Evolutionary conservation across 306 rosid genomes (phyloP), one percentile per base, ranked within the genome.

Genomic region (Corylus americana): DNA sequence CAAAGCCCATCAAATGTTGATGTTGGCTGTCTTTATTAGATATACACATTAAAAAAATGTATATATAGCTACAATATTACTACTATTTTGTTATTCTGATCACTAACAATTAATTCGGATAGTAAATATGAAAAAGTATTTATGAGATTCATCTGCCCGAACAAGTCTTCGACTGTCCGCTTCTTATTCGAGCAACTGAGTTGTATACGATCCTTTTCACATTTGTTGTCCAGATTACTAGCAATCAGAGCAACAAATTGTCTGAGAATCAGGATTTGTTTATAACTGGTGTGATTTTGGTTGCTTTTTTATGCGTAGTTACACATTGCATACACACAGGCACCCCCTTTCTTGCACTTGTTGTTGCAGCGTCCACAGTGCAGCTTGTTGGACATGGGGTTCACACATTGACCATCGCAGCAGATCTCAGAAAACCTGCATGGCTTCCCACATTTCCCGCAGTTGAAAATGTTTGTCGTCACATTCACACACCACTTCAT

Each of bases 291-390:
- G 11, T 35, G 70, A 13, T 63, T 0, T 18, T 35, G 45, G 29
- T 13, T 16, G 47, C 20, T 22, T 20, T 63, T 78, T 80, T 85
- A 86, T 0, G 95, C 93, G 53, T 91, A 91, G 82, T 83, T 90
- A 78, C 96, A 91, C 92, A 91, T 87, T 1, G 92, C 96, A 47
- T 79, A 86, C 66, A 78, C 78, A 39, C 96, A 91, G 0, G 87
- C 70, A 18, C 79, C 81, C 42, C 74, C 83, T 61, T 55, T 77
- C 7, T 74, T 49, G 76, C 97, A 91, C 74, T 78, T 86, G 81
- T 86, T 89, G 44, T 88, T 86, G 83, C 97, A 91, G 57, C 82
- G 78, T 53, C 97, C 93, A 71, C 97, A 91, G 51, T 91, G 85
- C 31, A 82, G 82, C 78, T 80, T 51, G 54, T 86, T 79, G 27